Conservation (phyloP, 2,329 filamentous ascomycete genomes). For the Lecanoromycetidae sp. region DNA sequence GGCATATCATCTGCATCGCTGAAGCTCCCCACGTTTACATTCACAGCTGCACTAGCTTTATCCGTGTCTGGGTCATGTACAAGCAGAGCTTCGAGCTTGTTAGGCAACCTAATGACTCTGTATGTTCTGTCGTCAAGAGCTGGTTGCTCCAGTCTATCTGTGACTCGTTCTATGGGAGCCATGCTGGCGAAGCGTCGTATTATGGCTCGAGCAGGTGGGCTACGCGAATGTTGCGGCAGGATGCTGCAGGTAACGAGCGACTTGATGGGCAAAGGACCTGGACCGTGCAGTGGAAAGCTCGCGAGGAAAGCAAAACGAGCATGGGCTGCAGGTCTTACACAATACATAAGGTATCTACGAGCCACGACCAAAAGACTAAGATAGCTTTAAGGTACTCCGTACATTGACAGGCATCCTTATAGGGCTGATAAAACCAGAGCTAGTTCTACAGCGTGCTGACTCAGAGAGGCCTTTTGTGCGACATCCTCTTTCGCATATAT, state of each 20-base stretch:
- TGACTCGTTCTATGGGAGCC: slow-evolving; percentile 15
- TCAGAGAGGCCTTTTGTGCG: too few relatives aligned
- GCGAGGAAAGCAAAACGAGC: slow-evolving; percentile 16
- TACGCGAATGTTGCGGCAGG: not conserved
- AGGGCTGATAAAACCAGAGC: too few relatives aligned
- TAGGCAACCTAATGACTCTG: slow-evolving; percentile 70
- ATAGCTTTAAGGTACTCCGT: too few relatives aligned
- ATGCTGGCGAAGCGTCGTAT: slow-evolving; percentile 13
- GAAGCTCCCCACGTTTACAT: slow-evolving; percentile 93
- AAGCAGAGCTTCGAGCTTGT: slow-evolving; percentile 78
- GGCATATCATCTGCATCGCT: slow-evolving; percentile 84
- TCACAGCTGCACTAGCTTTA: slow-evolving; percentile 89
- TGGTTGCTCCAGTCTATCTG: slow-evolving; percentile 16
- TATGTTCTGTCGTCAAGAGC: slow-evolving; percentile 43
- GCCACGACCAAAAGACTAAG: slow-evolving; percentile 9
- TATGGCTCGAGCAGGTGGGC: not conserved
- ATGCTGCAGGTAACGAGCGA: too few relatives aligned
- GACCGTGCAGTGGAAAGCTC: slow-evolving; percentile 1
- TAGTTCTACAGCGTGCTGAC: too few relatives aligned
- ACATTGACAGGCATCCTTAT: too few relatives aligned
- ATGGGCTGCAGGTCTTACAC: not conserved
- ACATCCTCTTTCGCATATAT: too few relatives aligned
- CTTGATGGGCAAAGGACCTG: not conserved
- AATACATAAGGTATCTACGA: slow-evolving; percentile 1
- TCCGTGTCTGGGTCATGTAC: slow-evolving; percentile 93